These are phyloP conservation scores for Tolypocladium amazonense DNA, from an alignment of 2,329 filamentous ascomycete species.

Conservation along the genomic window DNA sequence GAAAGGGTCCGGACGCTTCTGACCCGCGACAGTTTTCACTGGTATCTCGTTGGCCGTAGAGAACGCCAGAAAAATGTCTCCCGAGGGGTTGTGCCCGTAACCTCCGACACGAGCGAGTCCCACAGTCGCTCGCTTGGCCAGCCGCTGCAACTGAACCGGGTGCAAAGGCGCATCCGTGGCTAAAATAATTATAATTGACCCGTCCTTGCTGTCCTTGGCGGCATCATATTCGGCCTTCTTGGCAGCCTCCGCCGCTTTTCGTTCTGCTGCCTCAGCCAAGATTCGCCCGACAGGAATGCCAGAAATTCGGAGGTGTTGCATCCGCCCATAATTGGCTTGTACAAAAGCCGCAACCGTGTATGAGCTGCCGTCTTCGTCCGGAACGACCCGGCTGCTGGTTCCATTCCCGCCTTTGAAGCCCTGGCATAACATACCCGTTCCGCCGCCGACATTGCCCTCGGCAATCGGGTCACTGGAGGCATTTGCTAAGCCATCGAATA, in stretches of 20 bases:
- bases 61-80: constrained; percentile 58
- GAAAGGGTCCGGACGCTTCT: constrained; percentile 25
- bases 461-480: constrained; percentile 39
- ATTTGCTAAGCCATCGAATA: constrained; percentile 40
- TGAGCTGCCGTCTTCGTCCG: constrained; percentile 16
- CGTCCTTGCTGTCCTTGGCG: constrained; percentile 12
- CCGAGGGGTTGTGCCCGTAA: constrained; percentile 49
- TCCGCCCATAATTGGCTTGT: constrained; percentile 54
- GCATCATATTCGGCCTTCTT: background rate
- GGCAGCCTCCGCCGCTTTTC: background rate
- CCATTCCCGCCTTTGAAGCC: constrained; percentile 59
- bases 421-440: constrained; percentile 57
- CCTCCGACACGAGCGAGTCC: constrained; percentile 51
- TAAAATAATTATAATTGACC: constrained; percentile 23
- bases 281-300: constrained; percentile 52
- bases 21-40: constrained; percentile 16
- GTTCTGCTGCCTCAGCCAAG: constrained; percentile 17
- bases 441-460: constrained; percentile 55
- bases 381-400: constrained; percentile 42
- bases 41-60: constrained; percentile 46
- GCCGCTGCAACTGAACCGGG: constrained; percentile 25
- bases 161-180: constrained; percentile 20
- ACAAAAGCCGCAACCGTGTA: constrained; percentile 53
- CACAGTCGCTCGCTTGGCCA: constrained; percentile 51
- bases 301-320: constrained; percentile 43